A percentile compares a stretch with the other conserved stretches of the same genome.
Conservation (phyloP, 202 grass and related monocot species). For the Saccharum hybrid region DNA sequence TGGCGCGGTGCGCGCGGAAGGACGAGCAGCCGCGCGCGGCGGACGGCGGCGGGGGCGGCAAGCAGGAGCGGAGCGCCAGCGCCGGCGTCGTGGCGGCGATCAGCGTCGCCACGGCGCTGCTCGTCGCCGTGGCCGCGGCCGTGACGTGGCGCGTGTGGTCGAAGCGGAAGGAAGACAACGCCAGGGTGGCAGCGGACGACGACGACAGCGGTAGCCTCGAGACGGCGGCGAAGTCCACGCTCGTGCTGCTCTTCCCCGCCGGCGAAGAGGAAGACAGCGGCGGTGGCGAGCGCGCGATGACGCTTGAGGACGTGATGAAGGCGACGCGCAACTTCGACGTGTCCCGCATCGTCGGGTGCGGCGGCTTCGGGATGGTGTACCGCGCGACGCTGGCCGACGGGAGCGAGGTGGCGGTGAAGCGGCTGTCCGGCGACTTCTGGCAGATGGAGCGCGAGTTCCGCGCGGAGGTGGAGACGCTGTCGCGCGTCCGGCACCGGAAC, state of each 20-base stretch:
- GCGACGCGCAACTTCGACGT: conserved; percentile 65
- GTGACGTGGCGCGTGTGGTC: conserved; percentile 49
- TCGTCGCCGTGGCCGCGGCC: conserved; percentile 38
- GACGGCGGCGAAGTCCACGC: conserved; percentile 32
- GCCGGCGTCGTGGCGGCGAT: conserved; percentile 55
- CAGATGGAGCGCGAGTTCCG: conserved; percentile 82
- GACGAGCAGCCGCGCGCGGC: background rate
- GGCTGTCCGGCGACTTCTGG: conserved; percentile 63
- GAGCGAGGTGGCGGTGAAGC: conserved; percentile 62
- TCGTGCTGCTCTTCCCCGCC: conserved; percentile 54
- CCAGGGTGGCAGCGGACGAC: conserved; percentile 72
- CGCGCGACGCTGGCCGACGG: conserved; percentile 56
- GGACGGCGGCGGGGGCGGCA: background rate
- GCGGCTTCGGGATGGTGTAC: conserved; percentile 81
- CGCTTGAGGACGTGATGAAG: conserved; percentile 62
- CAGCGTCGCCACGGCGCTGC: conserved; percentile 47
- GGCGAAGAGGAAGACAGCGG: background rate
- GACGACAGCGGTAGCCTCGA: conserved; percentile 45
- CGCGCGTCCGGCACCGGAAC: conserved; percentile 59
- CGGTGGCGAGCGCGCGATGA: background rate
- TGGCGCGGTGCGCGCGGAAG: conserved; percentile 1
- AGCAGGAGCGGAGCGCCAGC: conserved; percentile 32
- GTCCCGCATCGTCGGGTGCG: conserved; percentile 65
- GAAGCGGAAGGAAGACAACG: conserved; percentile 64
- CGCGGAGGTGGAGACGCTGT: conserved; percentile 76